Base-by-base conservation (phyloP, 1,139 yeast species). In the Yamadazyma triangularis region DNA sequence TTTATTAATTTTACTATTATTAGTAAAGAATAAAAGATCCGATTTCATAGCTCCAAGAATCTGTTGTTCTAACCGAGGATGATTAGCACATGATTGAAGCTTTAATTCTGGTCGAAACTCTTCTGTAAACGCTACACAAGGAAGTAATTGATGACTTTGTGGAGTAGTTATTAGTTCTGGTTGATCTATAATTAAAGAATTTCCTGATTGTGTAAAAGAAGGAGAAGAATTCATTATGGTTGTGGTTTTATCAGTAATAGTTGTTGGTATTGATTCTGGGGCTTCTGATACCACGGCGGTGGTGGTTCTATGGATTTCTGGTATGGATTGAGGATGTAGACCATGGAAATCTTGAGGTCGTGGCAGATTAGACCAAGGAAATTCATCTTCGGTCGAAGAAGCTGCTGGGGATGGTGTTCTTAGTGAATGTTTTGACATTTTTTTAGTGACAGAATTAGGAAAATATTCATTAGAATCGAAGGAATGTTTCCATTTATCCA, bases 31-130 rank as follows among this genome's bases (percentile, higher is more conserved):
- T 18, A 63, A 48, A 33, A 77, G 48, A 45, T 77, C 84, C 36
- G 64, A 64, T 43, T 72, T 77, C 83, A 78, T 77, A 10, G 79
- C 59, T 22, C 56, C 55, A 23, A 68, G 51, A 5, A 78, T 64
- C 32, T 65, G 73, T n/a, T 63, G 56, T 39, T 77, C 83, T 8
- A 77, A 51, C 36, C 75, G 74, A 7, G 72, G 64, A 24, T 64
- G 60, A 10, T 67, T 49, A 3, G 77, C 73, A 44, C 78, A 72
- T 18, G 76, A 62, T 53, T 70, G 73, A 13, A 73, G 42, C 4
- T 58, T 53, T 42, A 68, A 74, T 41, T 73, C 79, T 0, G 79
- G 74, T 30, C 77, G 51, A 42, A 61, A 74, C 37, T 71, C 75
- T 24, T 73, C 76, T 4, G 67, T 53, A 40, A 67, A 74, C 4